Evolutionary conservation across 2,329 filamentous ascomycete species (phyloP), one percentile per base, ranked within the genome.

Genomic region (Pestalotiopsis sp.): DNA sequence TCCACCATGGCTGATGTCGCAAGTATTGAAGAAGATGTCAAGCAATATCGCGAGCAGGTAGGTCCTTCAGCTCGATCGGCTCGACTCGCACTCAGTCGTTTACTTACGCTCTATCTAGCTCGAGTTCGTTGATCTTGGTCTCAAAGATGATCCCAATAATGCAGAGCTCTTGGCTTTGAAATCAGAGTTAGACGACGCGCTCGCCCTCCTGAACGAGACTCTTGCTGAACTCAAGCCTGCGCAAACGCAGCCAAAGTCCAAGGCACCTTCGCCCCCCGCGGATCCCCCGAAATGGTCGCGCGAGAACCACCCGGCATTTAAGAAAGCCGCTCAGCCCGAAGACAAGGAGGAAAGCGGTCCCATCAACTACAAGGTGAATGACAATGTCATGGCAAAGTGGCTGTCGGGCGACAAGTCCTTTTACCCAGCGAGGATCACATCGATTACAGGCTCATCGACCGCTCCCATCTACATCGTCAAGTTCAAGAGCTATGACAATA

Each of bases 401-500:
- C 83, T 92, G 60, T 92, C 93, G 10, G 94, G 94, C 66, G 96
- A 99, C 80, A 94, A 92, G 76, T 88, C 88, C 26, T 98, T 94
- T 81, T 98, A 98, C 81, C 91, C 94, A 59, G 96, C 94, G 56
- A 91, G 93, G 75, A 97, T 99, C 79, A 95, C 94, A 64, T 94
- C 92, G 65, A 94, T 98, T 74, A 98, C 95, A 24, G 96, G 96
- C 68, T 97, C 94, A 9, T 91, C 91, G n/a, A 92, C 90, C 57
- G 92, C 93, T 65, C 95, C 94, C 44, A 93, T 98, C 71, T 99
- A 98, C 79, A 92, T 93, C 61, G 94, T 99, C 79, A 96, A 92
- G 73, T 99, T 98, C 85, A 95, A 97, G 81, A 93, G 89, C 75
- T 98, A 98, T 81, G 89, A 91, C 71, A 94, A 88, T 24, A 93